Evolutionary conservation across 177 flowering plant genomes (phyloP).

Genomic region (Telopea speciosissima): DNA sequence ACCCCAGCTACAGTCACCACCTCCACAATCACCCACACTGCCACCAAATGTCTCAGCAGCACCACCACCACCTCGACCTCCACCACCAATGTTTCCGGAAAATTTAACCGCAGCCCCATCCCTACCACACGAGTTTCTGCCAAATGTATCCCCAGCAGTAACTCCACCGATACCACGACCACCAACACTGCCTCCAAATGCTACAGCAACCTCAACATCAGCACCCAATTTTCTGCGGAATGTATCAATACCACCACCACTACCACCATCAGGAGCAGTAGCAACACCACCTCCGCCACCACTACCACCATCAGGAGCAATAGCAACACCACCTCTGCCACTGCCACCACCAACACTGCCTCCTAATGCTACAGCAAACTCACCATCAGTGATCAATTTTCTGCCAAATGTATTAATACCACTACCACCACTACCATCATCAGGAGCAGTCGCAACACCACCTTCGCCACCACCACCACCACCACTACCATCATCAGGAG

Average conservation of each 20-base stretch:
- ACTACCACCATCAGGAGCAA: background rate
- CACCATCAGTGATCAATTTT: too few relatives aligned
- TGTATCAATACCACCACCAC: background rate
- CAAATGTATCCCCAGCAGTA: slow-evolving; percentile 1
- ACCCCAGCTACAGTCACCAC: too few relatives aligned
- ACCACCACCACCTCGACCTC: slow-evolving; percentile 7
- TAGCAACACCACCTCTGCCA: too few relatives aligned
- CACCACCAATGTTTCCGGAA: background rate
- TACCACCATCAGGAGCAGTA: background rate
- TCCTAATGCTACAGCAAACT: too few relatives aligned
- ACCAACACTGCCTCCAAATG: background rate
- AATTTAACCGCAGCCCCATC: slow-evolving; percentile 17
- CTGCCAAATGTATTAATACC: too few relatives aligned
- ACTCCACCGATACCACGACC: background rate
- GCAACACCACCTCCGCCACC: too few relatives aligned
- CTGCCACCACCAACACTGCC: background rate
- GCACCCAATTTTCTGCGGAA: background rate
- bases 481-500: slow-evolving; percentile 9
- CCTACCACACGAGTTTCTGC: slow-evolving; percentile 15
- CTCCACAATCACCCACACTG: slow-evolving; percentile 7
- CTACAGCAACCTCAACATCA: background rate
- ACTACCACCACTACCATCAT: too few relatives aligned
- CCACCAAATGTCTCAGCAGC: background rate
- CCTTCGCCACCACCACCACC: background rate
- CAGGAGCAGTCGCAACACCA: too few relatives aligned